A percentile compares a stretch with the other conserved stretches of the same genome.
These are phyloP conservation scores for Schoenoplectus tabernaemontani DNA, from an alignment of 202 grass and related monocot species.

Conservation along the genomic window DNA sequence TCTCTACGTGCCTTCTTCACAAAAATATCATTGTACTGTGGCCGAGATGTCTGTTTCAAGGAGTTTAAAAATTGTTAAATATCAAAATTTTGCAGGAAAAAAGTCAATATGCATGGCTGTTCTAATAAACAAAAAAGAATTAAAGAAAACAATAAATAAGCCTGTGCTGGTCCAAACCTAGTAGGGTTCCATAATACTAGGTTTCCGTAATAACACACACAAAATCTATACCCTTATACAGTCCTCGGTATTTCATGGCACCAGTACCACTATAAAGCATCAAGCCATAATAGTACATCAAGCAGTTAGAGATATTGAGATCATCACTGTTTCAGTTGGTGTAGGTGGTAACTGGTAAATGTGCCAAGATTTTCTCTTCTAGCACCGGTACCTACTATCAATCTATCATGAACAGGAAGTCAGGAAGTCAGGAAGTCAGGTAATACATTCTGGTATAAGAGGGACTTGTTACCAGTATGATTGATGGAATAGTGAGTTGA, in stretches of 20 bases:
- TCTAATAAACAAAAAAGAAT: background rate
- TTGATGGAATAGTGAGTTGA: background rate
- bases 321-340: background rate
- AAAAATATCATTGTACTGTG: slow-evolving; percentile 66
- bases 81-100: background rate
- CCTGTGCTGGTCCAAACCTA: background rate
- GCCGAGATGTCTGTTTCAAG: slow-evolving; percentile 63
- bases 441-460: background rate
- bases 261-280: background rate
- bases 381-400: background rate
- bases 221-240: background rate
- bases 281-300: background rate
- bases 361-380: background rate
- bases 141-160: background rate
- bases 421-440: no score
- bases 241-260: background rate
- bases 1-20: slow-evolving; percentile 65
- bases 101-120: background rate
- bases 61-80: background rate
- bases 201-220: background rate
- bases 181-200: background rate
- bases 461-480: background rate
- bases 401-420: background rate
- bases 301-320: background rate
- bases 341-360: background rate